Evolutionary conservation across 2,329 filamentous ascomycete genomes (phyloP), one percentile per base, ranked within the genome.

Genomic region (Stemphylium lycopersici): DNA sequence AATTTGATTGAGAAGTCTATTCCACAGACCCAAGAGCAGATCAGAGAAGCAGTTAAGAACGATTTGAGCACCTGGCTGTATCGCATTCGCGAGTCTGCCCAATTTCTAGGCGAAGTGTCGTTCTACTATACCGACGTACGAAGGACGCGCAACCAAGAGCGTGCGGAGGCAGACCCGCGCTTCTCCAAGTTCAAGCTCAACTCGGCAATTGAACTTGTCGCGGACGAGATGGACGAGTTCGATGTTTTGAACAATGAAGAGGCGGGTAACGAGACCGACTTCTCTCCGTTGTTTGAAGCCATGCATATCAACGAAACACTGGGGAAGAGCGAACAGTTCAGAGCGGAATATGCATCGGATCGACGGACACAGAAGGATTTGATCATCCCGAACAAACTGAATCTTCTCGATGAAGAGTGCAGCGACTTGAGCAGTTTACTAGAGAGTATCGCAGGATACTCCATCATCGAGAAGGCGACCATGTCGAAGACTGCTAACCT

Each of bases 41-140:
- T 99, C 52, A 93, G 93, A 3, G 93, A 98, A 76, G 92, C 93
- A 12, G 95, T 99, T 63, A 98, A 98, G 91, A 90, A 86, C 2
- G 95, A 99, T 76, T 78, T 99, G 50, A 98, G 98, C 71, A 97
- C 92, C 0, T 99, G 95, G 95, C 81, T 99, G 8, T 99, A 90
- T 69, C 88, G 91, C 18, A 96, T 99, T 59, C 87, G 95, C 67
- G 95, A 99, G 75, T 96, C 92, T 15, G 97, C 95, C 1, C 93
- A 97, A 65, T 97, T 96, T 60, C 79, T 99, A 6, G 95, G 95
- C 4, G 95, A 99, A 73, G 91, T 99, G 6, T 93, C 95, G 3
- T 96, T 99, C 71, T 98, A 96, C 70, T 92, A 98, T 70, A 99
- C 95, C 0, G 90, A 97, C 66, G 85, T 96, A 71, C 87, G 95